Base-by-base conservation (phyloP, 345 rosid species). In the Geranium rotundifolium region DNA sequence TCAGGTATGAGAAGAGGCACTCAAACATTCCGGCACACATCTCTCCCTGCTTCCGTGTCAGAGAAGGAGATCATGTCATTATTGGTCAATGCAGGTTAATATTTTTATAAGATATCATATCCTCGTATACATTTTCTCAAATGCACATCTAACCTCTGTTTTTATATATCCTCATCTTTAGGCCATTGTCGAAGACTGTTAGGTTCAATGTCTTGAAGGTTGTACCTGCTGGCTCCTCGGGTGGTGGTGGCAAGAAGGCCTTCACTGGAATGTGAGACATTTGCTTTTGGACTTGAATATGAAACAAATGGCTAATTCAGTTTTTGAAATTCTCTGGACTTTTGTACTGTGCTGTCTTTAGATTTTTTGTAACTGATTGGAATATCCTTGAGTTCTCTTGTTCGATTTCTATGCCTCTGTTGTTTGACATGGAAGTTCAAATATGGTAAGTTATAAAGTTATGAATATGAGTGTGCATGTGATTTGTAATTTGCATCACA, bases 41-140 rank as follows among this genome's bases (percentile, higher is more conserved):
- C 27, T 70, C 81, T 17, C 81, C 81, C 12, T 77, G 78, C 64
- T 77, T 73, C 73, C 81, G 75, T 62, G 77, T 77, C 46, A 77
- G 56, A 54, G 81, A 73, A 58, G 77, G 81, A 10, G 81, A 77
- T 50, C 67, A 73, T 60, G 78, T 77, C 17, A 77, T 59, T 19
- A 71, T 77, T 56, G 81, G 81, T 31, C 66, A 63, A 39, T 63
- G 66, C 66, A 54, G 66, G 66, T 63, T 2, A 31, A 7, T 31
- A 31, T 31, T 31, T 31, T 3, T 31, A 2, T 31, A 7, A 31
- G 37, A 31, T 31, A 31, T 31, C 7, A n/a, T n/a, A n/a, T 63
- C 34, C 20, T 54, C 8, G 23, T 8, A 60, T 60, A 30, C 17
- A 17, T 60, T 19, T 15, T 19, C 52, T 17, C 13, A 34, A 39